Percentiles rank a stretch among this genome's conserved stretches.
phyloP scores from a whole-genome alignment of 1,284 basidiomycete genomes.

The Trametes pubescens region DNA sequence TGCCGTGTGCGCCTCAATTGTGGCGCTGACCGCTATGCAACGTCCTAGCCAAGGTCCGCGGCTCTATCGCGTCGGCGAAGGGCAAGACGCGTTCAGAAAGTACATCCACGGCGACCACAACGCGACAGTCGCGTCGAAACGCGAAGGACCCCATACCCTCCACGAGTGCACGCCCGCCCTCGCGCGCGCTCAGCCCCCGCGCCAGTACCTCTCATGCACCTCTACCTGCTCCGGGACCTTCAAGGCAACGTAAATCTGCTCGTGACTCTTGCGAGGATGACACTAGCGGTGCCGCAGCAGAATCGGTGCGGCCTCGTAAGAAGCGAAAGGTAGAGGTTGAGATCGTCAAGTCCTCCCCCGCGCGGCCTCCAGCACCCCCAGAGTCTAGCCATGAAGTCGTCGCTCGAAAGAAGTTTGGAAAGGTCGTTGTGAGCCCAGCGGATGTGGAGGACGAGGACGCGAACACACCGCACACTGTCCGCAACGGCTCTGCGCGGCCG shows the following conservation, averaged over 20 bases:
- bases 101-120: slow-evolving; percentile 18
- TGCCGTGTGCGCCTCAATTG: slow-evolving; percentile 14
- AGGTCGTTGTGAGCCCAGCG: background rate
- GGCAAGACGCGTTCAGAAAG: slow-evolving; percentile 8
- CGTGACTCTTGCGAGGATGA: background rate
- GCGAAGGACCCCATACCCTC: slow-evolving; percentile 2
- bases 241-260: slow-evolving; percentile 14
- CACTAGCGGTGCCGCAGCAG: background rate
- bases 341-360: slow-evolving; percentile 1
- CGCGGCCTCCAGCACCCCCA: background rate
- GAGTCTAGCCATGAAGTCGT: slow-evolving; percentile 5
- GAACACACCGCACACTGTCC: background rate
- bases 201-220: slow-evolving; percentile 1
- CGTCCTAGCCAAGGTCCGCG: slow-evolving; percentile 8
- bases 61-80: slow-evolving; percentile 15
- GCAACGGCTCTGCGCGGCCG: background rate
- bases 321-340: slow-evolving; percentile 29
- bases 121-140: slow-evolving; percentile 25
- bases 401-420: slow-evolving; percentile 4
- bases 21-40: slow-evolving; percentile 16
- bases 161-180: background rate
- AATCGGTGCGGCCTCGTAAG: slow-evolving; percentile 22
- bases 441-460: background rate
- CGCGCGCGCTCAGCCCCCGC: slow-evolving; percentile 3
- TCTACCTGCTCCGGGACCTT: background rate